Evolutionary conservation across 2,329 filamentous ascomycete species (phyloP).

Genomic region (Zasmidium cellare): DNA sequence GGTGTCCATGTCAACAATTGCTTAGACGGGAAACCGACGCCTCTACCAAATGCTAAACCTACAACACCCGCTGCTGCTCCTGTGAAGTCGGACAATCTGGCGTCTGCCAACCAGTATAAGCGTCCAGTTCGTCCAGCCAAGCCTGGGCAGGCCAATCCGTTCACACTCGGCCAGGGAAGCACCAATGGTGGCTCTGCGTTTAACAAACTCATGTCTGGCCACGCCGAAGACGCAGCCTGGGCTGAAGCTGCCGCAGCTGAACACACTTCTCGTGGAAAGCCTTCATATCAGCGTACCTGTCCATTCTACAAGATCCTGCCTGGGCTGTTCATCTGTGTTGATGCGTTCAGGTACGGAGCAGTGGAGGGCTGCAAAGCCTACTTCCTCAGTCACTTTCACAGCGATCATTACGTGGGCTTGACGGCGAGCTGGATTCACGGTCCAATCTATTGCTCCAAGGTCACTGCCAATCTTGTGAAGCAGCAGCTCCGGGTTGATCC

Average conservation of each 20-base stretch:
- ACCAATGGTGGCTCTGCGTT: constrained; percentile 69
- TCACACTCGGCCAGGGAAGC: constrained; percentile 53
- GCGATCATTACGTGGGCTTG: constrained; percentile 92
- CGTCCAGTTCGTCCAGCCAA: constrained; percentile 66
- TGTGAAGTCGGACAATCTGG: constrained; percentile 17
- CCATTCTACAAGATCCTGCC: constrained; percentile 99
- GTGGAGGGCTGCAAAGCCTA: constrained; percentile 91
- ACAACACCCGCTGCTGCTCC: constrained; percentile 11
- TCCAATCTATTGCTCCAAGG: constrained; percentile 92
- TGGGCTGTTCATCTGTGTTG: constrained; percentile 87
- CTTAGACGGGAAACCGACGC: constrained; percentile 75
- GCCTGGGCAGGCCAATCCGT: constrained; percentile 79
- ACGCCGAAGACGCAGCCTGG: constrained; percentile 90
- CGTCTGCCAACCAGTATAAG: constrained; percentile 59
- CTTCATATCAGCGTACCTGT: constrained; percentile 84
- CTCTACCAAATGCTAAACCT: constrained; percentile 45
- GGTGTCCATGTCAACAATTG: constrained; percentile 90
- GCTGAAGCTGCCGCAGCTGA: constrained; percentile 80
- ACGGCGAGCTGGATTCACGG: constrained; percentile 88
- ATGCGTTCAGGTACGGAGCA: constrained; percentile 93
- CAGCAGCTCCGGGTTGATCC: constrained; percentile 83
- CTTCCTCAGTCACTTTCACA: constrained; percentile 97
- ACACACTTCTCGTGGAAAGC: constrained; percentile 74
- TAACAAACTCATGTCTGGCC: constrained; percentile 86
- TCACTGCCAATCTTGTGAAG: constrained; percentile 85